Base-by-base conservation (phyloP, 208 protist species). In the Porcisia deanei region DNA sequence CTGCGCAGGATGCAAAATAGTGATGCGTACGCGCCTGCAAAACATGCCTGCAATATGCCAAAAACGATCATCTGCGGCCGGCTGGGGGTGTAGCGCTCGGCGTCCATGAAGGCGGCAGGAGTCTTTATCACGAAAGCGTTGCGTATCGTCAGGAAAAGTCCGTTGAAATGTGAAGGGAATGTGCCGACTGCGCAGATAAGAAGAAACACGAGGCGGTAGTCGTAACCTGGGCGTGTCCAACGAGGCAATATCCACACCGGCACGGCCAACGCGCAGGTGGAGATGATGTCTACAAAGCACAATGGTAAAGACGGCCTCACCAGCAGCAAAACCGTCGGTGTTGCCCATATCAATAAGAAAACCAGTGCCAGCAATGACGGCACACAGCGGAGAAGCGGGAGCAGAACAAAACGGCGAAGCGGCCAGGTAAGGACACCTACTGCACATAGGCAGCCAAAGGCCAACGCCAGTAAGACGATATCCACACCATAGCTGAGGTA, bases 101-200 rank as follows among this genome's bases (percentile, higher is more conserved):
- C 73, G 52, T 94, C 87, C n/a, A 47, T 59, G 22, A 92, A 72
- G 8, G 84, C 80, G 18, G 71, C 79, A 39, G 70, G 76, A 14
- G 57, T 57, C 54, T 73, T 41, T 41, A 91, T 69, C 68, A 92
- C 80, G 61, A 94, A 43, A 41, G 80, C 59, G 58, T 96, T 96
- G 66, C 91, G 77, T 34, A 93, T 67, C n/a, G 84, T 85, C 39
- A 94, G 68, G 5, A 84, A 77, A 0, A 91, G 64, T 2, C 91
- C 91, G 57, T 96, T 86, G 80, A 92, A 90, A 71, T 96, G 89
- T 4, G 89, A 65, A 0, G 86, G 77, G 18, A 89, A 90, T 41
- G 68, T 64, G 52, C 55, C 65, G 54, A 75, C 75, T 55, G 71
- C 18, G n/a, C 70, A 73, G 20, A 84, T 61, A 2, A 84, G 16